A percentile compares a stretch with the other conserved stretches of the same genome.
These are phyloP conservation scores for Ustilago esculenta DNA, from an alignment of 1,284 basidiomycete genomes.

Conservation along the genomic window DNA sequence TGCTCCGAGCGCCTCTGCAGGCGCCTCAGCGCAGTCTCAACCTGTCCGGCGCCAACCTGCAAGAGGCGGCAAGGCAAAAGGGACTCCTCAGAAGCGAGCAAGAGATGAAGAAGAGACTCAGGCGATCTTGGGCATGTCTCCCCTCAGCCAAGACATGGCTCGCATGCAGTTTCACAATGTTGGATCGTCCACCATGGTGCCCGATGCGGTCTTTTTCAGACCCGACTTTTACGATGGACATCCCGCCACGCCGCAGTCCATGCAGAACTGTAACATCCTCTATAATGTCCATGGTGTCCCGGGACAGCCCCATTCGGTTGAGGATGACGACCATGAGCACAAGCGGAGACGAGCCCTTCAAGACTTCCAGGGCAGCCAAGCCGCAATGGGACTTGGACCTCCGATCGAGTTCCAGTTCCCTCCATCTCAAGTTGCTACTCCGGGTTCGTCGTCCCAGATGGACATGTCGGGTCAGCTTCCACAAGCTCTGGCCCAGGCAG, in stretches of 20 bases:
- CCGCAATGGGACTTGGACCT: slow-evolving; percentile 19
- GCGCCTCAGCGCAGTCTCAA: neutral
- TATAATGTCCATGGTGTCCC: neutral
- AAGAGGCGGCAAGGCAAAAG: slow-evolving; percentile 14
- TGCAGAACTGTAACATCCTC: slow-evolving; percentile 4
- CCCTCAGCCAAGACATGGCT: slow-evolving; percentile 36
- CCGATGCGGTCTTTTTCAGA: slow-evolving; percentile 16
- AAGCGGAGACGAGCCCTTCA: slow-evolving; percentile 26
- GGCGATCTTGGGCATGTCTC: slow-evolving; percentile 25
- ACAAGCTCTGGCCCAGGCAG: neutral
- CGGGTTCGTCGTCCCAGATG: slow-evolving; percentile 4
- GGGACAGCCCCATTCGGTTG: neutral
- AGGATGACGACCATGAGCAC: slow-evolving; percentile 19
- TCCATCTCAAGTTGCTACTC: neutral
- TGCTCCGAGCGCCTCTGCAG: neutral
- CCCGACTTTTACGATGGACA: slow-evolving; percentile 9
- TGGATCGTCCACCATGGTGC: slow-evolving; percentile 1
- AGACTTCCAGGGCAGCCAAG: slow-evolving; percentile 4
- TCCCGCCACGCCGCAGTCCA: slow-evolving; percentile 1
- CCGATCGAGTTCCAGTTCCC: slow-evolving; percentile 26
- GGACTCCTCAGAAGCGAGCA: slow-evolving; percentile 26
- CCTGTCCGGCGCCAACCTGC: slow-evolving; percentile 16
- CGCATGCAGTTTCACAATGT: slow-evolving; percentile 32
- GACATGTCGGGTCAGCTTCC: slow-evolving; percentile 2
- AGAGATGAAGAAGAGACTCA: slow-evolving; percentile 18